These are phyloP conservation scores for Penicillium alfredii DNA, from an alignment of 495 filamentous ascomycete species.

Conservation along the genomic window DNA sequence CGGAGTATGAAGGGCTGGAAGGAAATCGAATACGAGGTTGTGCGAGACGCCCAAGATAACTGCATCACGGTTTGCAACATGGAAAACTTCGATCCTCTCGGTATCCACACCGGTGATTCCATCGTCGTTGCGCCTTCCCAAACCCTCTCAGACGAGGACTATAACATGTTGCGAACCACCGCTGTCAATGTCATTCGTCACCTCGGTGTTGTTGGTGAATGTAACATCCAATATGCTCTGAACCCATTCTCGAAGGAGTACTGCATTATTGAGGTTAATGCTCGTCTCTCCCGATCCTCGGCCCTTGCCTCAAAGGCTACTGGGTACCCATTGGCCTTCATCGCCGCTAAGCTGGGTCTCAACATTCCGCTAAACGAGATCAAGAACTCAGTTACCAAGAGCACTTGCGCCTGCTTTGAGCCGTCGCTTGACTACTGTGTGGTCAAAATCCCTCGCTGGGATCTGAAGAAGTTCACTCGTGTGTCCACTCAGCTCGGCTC, in stretches of 20 bases:
- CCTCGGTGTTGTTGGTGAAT: constrained; percentile 94
- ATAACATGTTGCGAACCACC: constrained; percentile 97
- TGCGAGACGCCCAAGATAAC: constrained; percentile 92
- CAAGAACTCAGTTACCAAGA: constrained; percentile 91
- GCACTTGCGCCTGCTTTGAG: constrained; percentile 96
- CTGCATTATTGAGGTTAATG: constrained; percentile 99
- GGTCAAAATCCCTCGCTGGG: constrained; percentile 98
- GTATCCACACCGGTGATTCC: constrained; percentile 96
- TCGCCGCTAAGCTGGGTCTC: constrained; percentile 90
- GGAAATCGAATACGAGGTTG: constrained; percentile 98
- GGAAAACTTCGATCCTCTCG: constrained; percentile 98
- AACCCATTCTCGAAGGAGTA: constrained; percentile 97
- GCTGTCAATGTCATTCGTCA: constrained; percentile 99
- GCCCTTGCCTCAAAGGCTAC: constrained; percentile 97
- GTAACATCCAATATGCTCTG: constrained; percentile 97
- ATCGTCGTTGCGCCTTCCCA: constrained; percentile 97
- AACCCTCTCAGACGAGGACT: constrained; percentile 95
- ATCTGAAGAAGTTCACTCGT: constrained; percentile 96
- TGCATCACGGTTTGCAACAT: constrained; percentile 99
- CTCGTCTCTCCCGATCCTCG: constrained; percentile 92
- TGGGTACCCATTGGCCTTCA: constrained; percentile 93
- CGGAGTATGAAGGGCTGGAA: constrained; percentile 99
- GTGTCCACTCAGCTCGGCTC: constrained; percentile 92
- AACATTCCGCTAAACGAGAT: constrained; percentile 96
- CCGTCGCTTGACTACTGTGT: constrained; percentile 99